phyloP scores from a whole-genome alignment of 1,284 basidiomycete species.

The Papiliotrema nemorosa region DNA sequence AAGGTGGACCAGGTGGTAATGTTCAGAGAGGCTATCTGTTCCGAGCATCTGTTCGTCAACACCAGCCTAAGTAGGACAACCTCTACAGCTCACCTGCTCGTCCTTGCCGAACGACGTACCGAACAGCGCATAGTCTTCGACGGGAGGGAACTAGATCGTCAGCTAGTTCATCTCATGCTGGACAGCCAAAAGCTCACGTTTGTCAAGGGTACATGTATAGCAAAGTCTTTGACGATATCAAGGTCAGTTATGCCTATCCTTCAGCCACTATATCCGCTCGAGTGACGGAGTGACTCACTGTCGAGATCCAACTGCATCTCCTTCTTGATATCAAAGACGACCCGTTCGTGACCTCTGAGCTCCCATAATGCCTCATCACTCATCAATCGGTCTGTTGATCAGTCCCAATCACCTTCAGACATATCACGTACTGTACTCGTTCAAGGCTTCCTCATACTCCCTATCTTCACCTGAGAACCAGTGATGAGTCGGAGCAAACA shows the following conservation, averaged over 20 bases:
- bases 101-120: constrained; percentile 1
- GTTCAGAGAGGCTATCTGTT: constrained; percentile 23
- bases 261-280: not conserved
- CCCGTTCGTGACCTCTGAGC: constrained; percentile 15
- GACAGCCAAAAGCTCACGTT: constrained; percentile 17
- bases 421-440: constrained; percentile 18
- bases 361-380: constrained; percentile 15
- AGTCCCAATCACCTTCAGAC: too few species aligned
- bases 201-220: constrained; percentile 22
- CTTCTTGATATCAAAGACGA: constrained; percentile 16
- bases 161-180: not conserved
- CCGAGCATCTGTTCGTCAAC: constrained; percentile 10
- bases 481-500: not conserved
- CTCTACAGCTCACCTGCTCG: constrained; percentile 7
- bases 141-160: constrained; percentile 17
- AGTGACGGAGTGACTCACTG: not conserved
- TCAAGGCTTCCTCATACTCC: constrained; percentile 9
- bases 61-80: not conserved
- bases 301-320: not conserved
- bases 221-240: constrained; percentile 15
- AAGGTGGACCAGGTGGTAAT: constrained; percentile 18
- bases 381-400: constrained; percentile 10
- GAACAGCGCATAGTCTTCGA: constrained; percentile 1
- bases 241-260: not conserved
- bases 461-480: not conserved